phyloP scores from a whole-genome alignment of 73 alveolate species.

The Paramecium octaurelia region DNA sequence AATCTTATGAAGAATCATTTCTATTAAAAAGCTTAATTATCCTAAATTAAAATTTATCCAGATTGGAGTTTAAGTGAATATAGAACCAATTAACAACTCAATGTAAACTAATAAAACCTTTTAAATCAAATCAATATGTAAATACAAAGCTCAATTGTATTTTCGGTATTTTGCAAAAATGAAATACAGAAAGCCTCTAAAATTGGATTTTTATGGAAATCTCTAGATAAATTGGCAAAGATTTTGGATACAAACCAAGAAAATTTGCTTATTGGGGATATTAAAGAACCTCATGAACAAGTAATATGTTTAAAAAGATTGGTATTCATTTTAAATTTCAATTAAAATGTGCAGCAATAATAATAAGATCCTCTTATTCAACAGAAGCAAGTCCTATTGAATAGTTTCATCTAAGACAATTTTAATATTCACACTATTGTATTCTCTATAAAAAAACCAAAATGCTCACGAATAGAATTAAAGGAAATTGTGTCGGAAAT shows the following conservation, averaged over 20 bases:
- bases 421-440: background rate
- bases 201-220: background rate
- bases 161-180: background rate
- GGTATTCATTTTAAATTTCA: background rate
- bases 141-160: background rate
- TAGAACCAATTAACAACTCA: background rate
- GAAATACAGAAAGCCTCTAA: background rate
- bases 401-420: background rate
- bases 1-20: background rate
- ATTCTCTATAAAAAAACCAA: background rate
- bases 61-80: background rate
- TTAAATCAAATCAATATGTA: background rate
- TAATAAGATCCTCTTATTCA: background rate
- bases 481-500: background rate
- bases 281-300: background rate
- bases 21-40: background rate
- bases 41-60: background rate
- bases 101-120: background rate
- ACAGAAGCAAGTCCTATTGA: background rate
- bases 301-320: background rate
- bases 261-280: background rate
- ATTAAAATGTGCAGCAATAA: background rate
- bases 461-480: background rate
- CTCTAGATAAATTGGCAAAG: background rate
- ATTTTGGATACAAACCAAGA: background rate